These are phyloP conservation scores for Aureobasidium sp. DNA, from an alignment of 2,329 filamentous ascomycete species.

Conservation along the genomic window DNA sequence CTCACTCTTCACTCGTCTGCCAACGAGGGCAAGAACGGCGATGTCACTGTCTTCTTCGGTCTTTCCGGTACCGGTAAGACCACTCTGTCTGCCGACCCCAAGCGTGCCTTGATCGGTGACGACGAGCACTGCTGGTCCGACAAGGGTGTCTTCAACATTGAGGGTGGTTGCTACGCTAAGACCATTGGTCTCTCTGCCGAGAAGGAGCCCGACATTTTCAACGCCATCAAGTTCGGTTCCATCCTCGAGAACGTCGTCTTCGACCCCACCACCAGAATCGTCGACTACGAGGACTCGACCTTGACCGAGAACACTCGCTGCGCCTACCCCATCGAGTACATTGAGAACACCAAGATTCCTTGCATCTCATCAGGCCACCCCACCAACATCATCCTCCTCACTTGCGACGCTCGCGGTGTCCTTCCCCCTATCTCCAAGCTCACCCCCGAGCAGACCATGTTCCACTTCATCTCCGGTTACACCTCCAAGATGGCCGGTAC, in stretches of 20 bases:
- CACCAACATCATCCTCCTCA: conserved; percentile 95
- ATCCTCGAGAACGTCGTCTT: conserved; percentile 99
- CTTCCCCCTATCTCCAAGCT: conserved; percentile 98
- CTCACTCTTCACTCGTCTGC: conserved; percentile 96
- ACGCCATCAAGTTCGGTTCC: conserved; percentile 92
- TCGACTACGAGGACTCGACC: conserved; percentile 92
- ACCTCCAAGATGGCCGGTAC: conserved; percentile 99
- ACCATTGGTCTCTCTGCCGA: conserved; percentile 93
- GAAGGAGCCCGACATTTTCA: conserved; percentile 98
- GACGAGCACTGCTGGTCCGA: conserved; percentile 99
- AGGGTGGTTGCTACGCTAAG: conserved; percentile 99
- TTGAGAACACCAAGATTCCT: conserved; percentile 96
- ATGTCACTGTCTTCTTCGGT: conserved; percentile 99
- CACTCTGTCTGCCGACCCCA: conserved; percentile 91
- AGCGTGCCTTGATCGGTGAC: conserved; percentile 92
- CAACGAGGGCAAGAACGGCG: conserved; percentile 89
- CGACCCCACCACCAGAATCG: conserved; percentile 77
- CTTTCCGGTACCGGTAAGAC: conserved; percentile 98
- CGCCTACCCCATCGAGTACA: conserved; percentile 99
- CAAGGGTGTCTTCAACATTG: conserved; percentile 96
- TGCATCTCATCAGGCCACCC: conserved; percentile 84
- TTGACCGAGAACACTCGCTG: conserved; percentile 98
- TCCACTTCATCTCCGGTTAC: conserved; percentile 99
- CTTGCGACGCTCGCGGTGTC: conserved; percentile 94
- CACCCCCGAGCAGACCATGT: conserved; percentile 92